Percentiles rank a stretch among this genome's conserved stretches.
Evolutionary conservation across 257 asterid species (phyloP).

Genomic region (Rhazya stricta): DNA sequence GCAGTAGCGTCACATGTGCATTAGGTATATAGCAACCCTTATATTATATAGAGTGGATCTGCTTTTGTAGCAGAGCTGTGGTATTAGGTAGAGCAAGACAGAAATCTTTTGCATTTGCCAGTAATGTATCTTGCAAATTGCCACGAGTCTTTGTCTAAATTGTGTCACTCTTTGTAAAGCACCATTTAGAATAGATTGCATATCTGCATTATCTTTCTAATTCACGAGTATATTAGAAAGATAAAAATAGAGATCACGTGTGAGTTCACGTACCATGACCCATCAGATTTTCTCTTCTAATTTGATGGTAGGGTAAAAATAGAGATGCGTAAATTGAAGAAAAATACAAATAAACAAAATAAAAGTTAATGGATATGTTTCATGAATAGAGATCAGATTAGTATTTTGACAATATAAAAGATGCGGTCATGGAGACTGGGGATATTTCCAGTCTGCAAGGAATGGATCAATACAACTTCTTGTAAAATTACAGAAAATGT

Average conservation of each 20-base stretch:
- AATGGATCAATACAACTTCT: neutral
- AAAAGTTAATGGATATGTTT: no score
- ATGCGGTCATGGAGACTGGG: neutral
- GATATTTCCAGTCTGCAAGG: neutral
- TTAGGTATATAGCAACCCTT: slow-evolving; percentile 15
- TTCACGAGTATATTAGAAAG: no score
- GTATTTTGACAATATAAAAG: neutral
- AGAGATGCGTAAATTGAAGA: no score
- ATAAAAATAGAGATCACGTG: no score
- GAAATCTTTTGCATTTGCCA: neutral
- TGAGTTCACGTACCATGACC: no score
- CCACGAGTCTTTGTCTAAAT: neutral
- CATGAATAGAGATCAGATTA: neutral
- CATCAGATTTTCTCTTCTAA: no score
- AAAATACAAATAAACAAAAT: no score
- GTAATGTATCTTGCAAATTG: neutral
- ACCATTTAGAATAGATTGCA: no score
- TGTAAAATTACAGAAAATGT: neutral
- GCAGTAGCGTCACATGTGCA: neutral
- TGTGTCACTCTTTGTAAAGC: neutral
- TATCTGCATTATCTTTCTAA: no score
- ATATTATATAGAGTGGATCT: neutral
- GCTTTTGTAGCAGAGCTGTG: slow-evolving; percentile 2
- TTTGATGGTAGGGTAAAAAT: no score
- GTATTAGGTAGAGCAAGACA: slow-evolving; percentile 1